A percentile compares a stretch with the other conserved stretches of the same genome.
Evolutionary conservation across 176 grass and related monocot genomes (phyloP).

Genomic region (Pontederia paniculata): DNA sequence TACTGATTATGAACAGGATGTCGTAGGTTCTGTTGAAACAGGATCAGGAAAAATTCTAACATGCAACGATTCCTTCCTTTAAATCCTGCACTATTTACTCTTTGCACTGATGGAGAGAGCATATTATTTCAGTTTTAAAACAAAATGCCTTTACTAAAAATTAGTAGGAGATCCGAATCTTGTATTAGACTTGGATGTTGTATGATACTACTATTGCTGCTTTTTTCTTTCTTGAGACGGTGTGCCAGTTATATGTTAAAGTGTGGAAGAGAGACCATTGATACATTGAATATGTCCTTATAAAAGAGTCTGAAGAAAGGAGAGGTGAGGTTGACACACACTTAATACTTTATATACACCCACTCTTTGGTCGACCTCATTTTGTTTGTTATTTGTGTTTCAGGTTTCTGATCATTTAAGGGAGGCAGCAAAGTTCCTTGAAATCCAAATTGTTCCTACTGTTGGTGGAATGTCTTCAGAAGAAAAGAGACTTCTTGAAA

Average conservation of each 20-base stretch:
- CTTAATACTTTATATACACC: too few relatives aligned
- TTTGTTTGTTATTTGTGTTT: conserved; percentile 1
- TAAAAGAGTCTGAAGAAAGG: too few relatives aligned
- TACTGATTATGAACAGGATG: conserved; percentile 65
- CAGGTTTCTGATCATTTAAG: conserved; percentile 93
- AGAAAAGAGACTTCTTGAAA: conserved; percentile 76
- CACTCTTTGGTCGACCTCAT: background rate
- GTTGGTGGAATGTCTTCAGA: conserved; percentile 88
- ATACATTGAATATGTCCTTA: too few relatives aligned
- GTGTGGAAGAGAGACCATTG: too few relatives aligned
- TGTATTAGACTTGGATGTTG: background rate
- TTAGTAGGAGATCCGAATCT: too few relatives aligned
- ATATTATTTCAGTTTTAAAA: too few relatives aligned
- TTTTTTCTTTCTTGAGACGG: too few relatives aligned
- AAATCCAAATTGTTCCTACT: conserved; percentile 61
- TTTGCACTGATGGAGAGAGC: too few relatives aligned
- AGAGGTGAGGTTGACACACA: too few relatives aligned
- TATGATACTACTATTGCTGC: background rate
- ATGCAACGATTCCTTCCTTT: conserved; percentile 69
- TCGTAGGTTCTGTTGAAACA: conserved; percentile 88
- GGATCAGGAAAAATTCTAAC: conserved; percentile 92
- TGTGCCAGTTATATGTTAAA: too few relatives aligned
- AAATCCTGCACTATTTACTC: too few relatives aligned
- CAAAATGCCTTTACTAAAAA: too few relatives aligned
- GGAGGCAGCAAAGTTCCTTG: conserved; percentile 54